These are phyloP conservation scores for Verbena officinalis DNA, from an alignment of 257 asterid genomes.

Conservation along the genomic window DNA sequence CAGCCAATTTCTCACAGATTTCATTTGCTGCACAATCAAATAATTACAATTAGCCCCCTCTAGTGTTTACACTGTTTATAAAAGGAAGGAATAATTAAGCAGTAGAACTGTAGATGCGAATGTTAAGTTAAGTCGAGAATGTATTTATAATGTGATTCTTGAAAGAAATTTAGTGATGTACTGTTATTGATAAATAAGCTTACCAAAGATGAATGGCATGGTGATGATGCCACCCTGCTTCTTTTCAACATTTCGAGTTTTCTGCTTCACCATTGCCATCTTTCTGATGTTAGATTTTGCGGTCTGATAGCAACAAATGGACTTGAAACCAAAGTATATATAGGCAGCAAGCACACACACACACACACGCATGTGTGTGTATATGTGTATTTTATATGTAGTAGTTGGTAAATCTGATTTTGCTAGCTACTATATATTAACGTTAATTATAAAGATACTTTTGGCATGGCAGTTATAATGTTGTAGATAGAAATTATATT, in stretches of 20 bases:
- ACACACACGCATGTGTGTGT: too few relatives aligned
- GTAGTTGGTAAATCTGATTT: too few relatives aligned
- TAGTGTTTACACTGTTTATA: too few relatives aligned
- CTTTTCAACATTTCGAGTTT: slow-evolving; percentile 27
- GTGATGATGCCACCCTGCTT: slow-evolving; percentile 80
- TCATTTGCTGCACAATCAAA: slow-evolving; percentile 66
- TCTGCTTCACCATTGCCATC: slow-evolving; percentile 41
- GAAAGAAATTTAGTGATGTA: background rate
- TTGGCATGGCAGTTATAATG: too few relatives aligned
- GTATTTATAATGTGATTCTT: too few relatives aligned
- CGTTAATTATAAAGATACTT: too few relatives aligned
- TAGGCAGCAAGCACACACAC: slow-evolving; percentile 39
- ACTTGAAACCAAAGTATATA: slow-evolving; percentile 42
- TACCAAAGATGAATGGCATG: slow-evolving; percentile 94
- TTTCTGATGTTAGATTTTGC: slow-evolving; percentile 26
- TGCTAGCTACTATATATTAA: background rate
- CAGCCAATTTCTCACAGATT: slow-evolving; percentile 85
- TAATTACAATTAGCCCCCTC: background rate
- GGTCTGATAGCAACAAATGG: slow-evolving; percentile 23
- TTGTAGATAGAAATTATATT: too few relatives aligned
- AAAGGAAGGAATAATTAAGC: too few relatives aligned
- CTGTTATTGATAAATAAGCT: slow-evolving; percentile 10
- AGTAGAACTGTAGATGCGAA: too few relatives aligned
- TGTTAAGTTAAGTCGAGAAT: too few relatives aligned
- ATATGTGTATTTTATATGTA: too few relatives aligned